Percentiles rank a stretch among this genome's conserved stretches.
Evolutionary conservation across 2,329 filamentous ascomycete species (phyloP).

Genomic region (Colletotrichum ledebouriae): DNA sequence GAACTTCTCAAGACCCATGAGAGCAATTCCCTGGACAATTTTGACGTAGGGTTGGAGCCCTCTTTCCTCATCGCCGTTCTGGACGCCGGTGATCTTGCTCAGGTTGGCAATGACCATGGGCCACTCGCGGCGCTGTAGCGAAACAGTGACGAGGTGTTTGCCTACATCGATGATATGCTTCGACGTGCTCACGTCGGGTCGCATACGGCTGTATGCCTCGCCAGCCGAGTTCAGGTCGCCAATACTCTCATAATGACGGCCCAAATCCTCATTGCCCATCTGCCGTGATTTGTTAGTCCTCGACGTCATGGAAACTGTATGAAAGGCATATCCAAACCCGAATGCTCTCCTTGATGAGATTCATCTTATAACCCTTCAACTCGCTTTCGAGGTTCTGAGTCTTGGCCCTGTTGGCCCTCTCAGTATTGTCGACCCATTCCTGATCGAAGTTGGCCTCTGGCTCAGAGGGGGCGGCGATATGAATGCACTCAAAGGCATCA

Average conservation of each 20-base stretch:
- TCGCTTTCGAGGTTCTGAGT: slow-evolving; percentile 84
- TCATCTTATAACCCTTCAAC: slow-evolving; percentile 94
- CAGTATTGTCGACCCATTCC: slow-evolving; percentile 80
- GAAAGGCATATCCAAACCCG: slow-evolving; percentile 67
- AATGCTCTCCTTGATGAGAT: slow-evolving; percentile 97
- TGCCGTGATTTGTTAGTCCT: slow-evolving; percentile 53
- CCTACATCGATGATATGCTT: slow-evolving; percentile 88
- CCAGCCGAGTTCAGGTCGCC: slow-evolving; percentile 80
- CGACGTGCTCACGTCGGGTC: slow-evolving; percentile 86
- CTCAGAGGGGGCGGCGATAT: slow-evolving; percentile 73
- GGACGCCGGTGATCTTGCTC: slow-evolving; percentile 72
- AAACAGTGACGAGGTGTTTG: slow-evolving; percentile 81
- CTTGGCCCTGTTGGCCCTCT: slow-evolving; percentile 76
- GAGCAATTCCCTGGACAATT: slow-evolving; percentile 65
- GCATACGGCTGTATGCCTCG: slow-evolving; percentile 87
- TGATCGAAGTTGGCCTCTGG: slow-evolving; percentile 76
- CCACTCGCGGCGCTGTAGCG: slow-evolving; percentile 85
- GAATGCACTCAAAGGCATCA: slow-evolving; percentile 75
- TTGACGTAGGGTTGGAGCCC: slow-evolving; percentile 65
- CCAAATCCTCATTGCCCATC: slow-evolving; percentile 96
- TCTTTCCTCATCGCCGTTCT: slow-evolving; percentile 61
- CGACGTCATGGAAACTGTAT: not conserved
- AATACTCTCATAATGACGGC: slow-evolving; percentile 82
- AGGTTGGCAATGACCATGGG: slow-evolving; percentile 71
- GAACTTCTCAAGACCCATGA: slow-evolving; percentile 62